Conservation (phyloP, 495 filamentous ascomycete genomes). For the Aspergillus mulundensis region DNA sequence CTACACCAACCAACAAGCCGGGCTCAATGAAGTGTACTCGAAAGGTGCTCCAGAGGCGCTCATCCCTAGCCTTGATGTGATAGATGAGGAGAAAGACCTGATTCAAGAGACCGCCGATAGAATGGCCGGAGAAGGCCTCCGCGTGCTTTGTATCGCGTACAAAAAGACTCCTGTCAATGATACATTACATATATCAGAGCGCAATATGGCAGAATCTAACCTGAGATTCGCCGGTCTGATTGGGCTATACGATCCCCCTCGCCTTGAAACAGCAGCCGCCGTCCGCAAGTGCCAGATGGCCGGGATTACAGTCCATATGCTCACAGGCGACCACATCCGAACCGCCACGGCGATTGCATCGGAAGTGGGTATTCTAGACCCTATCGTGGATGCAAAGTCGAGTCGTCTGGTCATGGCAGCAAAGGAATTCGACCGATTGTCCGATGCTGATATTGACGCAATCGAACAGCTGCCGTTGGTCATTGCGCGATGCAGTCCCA, state of each 20-base stretch:
- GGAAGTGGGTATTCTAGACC: constrained; percentile 60
- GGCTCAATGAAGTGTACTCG: constrained; percentile 54
- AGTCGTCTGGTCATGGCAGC: constrained; percentile 60
- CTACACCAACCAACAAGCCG: constrained; percentile 39
- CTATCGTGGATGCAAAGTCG: constrained; percentile 41
- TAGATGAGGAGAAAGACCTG: constrained; percentile 45
- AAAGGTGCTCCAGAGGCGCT: constrained; percentile 67
- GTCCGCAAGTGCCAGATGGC: constrained; percentile 54
- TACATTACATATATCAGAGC: constrained; percentile 24
- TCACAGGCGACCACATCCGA: constrained; percentile 62
- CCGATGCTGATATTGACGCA: constrained; percentile 55
- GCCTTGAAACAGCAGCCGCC: constrained; percentile 55
- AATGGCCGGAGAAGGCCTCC: constrained; percentile 71
- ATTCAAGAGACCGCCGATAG: constrained; percentile 56
- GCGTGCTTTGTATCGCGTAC: constrained; percentile 72
- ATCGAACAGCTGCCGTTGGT: constrained; percentile 62
- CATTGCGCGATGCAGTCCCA: constrained; percentile 65
- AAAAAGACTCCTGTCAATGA: constrained; percentile 30
- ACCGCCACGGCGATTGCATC: constrained; percentile 60
- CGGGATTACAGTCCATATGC: constrained; percentile 66
- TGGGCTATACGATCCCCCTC: constrained; percentile 67
- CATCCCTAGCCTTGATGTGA: constrained; percentile 52
- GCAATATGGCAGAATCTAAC: constrained; percentile 47
- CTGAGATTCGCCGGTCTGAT: constrained; percentile 57
- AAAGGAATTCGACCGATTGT: constrained; percentile 56